Conservation (phyloP, 192 early-diverging fungal species). For the Glomus cerebriforme region DNA sequence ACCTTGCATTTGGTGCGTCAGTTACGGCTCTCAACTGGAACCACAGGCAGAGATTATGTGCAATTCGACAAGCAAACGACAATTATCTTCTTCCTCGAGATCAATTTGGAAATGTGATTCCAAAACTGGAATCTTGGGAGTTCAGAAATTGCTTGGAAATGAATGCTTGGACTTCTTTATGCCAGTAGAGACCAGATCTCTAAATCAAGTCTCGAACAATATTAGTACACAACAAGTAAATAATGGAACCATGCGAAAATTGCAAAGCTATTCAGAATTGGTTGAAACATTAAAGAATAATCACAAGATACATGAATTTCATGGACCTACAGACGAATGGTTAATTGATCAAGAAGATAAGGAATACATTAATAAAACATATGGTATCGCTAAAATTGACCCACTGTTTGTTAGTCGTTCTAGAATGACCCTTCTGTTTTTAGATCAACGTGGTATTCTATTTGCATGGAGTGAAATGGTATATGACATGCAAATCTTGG, state of each 20-base stretch:
- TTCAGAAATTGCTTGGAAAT: constrained; percentile 16
- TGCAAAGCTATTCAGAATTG: neutral
- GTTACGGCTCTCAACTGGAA: neutral
- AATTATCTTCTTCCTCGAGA: neutral
- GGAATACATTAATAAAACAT: too few relatives aligned
- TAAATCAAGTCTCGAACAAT: too few relatives aligned
- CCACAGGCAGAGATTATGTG: neutral
- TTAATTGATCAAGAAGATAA: too few relatives aligned
- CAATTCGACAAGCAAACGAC: neutral
- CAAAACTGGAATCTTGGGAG: constrained; percentile 4
- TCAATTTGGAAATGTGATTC: neutral
- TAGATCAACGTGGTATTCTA: constrained; percentile 4
- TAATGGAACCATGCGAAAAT: constrained; percentile 1
- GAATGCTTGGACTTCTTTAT: too few relatives aligned
- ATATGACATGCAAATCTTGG: neutral
- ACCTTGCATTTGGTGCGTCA: too few relatives aligned
- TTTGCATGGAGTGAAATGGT: constrained; percentile 19
- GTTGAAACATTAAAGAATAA: constrained; percentile 8
- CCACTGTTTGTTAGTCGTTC: constrained; percentile 6
- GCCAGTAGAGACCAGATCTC: too few relatives aligned
- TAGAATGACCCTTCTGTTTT: constrained; percentile 4
- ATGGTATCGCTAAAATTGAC: neutral
- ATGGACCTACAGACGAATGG: too few relatives aligned
- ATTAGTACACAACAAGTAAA: neutral
- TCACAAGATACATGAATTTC: neutral